Evolutionary conservation across 306 rosid species (phyloP).

Genomic region (Trifolium pratense): DNA sequence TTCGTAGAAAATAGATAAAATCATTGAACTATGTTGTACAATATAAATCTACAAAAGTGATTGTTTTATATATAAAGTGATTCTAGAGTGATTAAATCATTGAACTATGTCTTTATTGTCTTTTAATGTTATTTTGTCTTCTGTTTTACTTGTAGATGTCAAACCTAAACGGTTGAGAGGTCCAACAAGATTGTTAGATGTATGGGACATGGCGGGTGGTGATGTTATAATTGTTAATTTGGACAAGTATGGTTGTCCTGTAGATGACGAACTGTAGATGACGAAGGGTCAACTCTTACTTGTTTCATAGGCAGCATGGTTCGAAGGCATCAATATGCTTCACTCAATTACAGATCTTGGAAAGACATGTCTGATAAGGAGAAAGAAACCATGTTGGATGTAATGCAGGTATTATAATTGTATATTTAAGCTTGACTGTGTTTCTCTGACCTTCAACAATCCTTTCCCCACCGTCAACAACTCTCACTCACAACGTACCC

Average conservation of each 20-base stretch:
- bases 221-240: background rate
- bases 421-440: no score
- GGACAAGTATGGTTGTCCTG: no score
- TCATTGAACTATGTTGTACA: no score
- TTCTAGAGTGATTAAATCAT: no score
- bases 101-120: no score
- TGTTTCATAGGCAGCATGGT: background rate
- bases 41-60: no score
- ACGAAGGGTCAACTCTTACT: background rate
- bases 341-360: background rate
- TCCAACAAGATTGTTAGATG: background rate
- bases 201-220: background rate
- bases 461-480: slow-evolving; percentile 31
- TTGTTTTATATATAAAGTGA: no score
- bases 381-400: background rate
- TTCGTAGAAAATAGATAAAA: no score
- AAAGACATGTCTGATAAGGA: background rate
- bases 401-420: background rate
- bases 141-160: background rate
- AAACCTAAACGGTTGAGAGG: background rate
- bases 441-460: slow-evolving; percentile 11
- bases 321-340: background rate
- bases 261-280: background rate
- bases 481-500: slow-evolving; percentile 30
- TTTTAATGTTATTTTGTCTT: no score